Base-by-base conservation (phyloP, 2,329 filamentous ascomycete genomes). In the Didymella keratinophila region DNA sequence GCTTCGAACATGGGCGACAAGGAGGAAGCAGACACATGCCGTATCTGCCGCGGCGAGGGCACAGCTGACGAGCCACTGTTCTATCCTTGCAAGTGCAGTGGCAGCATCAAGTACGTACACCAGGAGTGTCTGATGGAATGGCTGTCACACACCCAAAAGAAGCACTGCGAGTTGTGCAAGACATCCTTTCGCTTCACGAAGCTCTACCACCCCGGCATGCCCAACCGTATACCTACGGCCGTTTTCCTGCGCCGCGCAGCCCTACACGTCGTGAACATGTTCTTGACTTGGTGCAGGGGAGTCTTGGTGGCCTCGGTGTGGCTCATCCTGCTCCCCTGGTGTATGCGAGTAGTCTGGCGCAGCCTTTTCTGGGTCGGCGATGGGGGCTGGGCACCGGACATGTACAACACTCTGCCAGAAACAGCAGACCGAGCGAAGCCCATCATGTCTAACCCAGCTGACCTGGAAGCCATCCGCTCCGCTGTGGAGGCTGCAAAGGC, bases 101-200 rank as follows among this genome's bases (percentile, higher is more conserved):
- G 95, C 56, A 98, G 94, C 79, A 99, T 99, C 81, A 97, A 97
- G 81, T 97, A 90, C 72, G 95, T 99, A 61, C 95, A 99, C 77
- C 95, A 99, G 78, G 91, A 96, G 76, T 99, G 95, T 76, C 81
- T 99, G 78, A 97, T 99, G 90, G 93, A 98, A 79, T 99, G 95
- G 95, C 84, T 99, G 21, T 94, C 93, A 48, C 96, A 99, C 78
- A 98, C 95, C 1, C 93, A 99, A 76, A 99, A 99, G 86, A 98
- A 98, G 78, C 91, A 99, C 82, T 99, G 96, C 83, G 95, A 99
- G 81, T 88, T 99, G 34, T 99, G 95, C 87, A 99, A 99, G 81
- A 99, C 95, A 2, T 89, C 93, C 0, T 99, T 98, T 74, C 91
- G 93, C 60, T 99, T 99, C 81, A 99, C 95, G 52, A 99, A 99